Evolutionary conservation across 768 basidiomycete species (phyloP).

Genomic region (Hemileccinum rubropunctum): DNA sequence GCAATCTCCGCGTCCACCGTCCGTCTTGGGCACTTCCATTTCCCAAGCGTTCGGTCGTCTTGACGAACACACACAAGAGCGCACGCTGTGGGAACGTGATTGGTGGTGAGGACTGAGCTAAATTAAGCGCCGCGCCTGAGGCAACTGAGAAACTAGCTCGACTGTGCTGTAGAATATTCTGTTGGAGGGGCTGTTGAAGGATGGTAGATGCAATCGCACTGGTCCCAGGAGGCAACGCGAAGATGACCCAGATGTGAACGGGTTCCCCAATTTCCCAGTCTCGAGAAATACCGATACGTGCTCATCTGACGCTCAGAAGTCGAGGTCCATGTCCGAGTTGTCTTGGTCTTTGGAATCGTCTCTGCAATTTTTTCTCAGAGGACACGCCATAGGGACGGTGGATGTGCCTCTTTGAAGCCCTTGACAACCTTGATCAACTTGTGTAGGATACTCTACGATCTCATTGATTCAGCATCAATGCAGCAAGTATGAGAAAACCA

Average conservation of each 20-base stretch:
- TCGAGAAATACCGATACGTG: slow-evolving; percentile 37
- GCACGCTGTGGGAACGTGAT: slow-evolving; percentile 56
- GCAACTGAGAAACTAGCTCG: slow-evolving; percentile 33
- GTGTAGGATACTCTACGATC: slow-evolving; percentile 67
- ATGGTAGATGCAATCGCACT: slow-evolving; percentile 53
- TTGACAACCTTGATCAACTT: slow-evolving; percentile 81
- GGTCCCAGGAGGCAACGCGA: slow-evolving; percentile 38
- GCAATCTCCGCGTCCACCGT: slow-evolving; percentile 35
- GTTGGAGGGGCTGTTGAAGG: slow-evolving; percentile 59
- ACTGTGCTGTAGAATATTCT: slow-evolving; percentile 48
- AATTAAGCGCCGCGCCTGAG: slow-evolving; percentile 12
- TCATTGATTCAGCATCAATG: slow-evolving; percentile 6
- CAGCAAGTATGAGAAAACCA: no score
- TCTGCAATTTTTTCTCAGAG: slow-evolving; percentile 60
- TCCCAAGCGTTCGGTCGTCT: slow-evolving; percentile 79
- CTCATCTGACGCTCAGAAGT: slow-evolving; percentile 64
- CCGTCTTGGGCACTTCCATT: slow-evolving; percentile 63
- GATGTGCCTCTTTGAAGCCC: slow-evolving; percentile 69
- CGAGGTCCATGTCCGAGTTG: slow-evolving; percentile 75
- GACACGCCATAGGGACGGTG: slow-evolving; percentile 32
- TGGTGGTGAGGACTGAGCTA: slow-evolving; percentile 35
- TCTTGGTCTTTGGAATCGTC: slow-evolving; percentile 46
- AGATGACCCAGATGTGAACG: slow-evolving; percentile 35
- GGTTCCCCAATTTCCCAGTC: slow-evolving; percentile 42
- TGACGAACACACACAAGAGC: slow-evolving; percentile 73